Evolutionary conservation across 306 rosid species (phyloP).

Genomic region (Dalbergia oliveri): DNA sequence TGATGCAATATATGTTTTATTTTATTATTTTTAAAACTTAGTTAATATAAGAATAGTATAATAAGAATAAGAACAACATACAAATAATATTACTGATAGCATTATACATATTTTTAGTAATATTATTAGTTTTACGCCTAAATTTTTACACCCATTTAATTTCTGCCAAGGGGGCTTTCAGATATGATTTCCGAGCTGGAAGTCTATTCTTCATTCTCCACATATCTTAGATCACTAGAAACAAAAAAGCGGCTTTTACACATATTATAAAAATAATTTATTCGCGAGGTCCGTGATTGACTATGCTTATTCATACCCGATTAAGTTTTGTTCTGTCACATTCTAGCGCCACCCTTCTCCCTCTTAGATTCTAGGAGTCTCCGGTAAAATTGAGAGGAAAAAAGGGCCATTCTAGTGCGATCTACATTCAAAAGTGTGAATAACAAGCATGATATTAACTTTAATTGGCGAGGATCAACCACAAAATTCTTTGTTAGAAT

Average conservation of each 20-base stretch:
- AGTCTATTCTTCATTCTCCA: neutral
- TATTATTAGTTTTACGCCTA: no score
- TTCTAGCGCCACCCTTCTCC: neutral
- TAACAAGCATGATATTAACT: conserved; percentile 1
- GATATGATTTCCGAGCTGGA: neutral
- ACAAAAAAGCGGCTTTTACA: neutral
- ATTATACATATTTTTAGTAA: no score
- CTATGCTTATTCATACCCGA: neutral
- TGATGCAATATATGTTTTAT: no score
- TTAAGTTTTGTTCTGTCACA: neutral
- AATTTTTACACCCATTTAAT: neutral
- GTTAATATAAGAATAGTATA: no score
- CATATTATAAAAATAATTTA: neutral
- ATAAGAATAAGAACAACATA: no score
- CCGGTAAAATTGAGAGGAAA: neutral
- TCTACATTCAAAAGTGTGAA: neutral
- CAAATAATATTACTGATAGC: no score
- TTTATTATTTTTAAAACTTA: no score
- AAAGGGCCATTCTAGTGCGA: neutral
- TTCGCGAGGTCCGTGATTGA: neutral
- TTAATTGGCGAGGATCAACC: neutral
- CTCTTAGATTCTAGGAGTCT: neutral
- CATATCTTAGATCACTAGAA: conserved; percentile 4
- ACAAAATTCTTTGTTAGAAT: neutral
- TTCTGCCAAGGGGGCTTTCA: neutral